phyloP scores from a whole-genome alignment of 768 basidiomycete species.

The Polyporus arcularius region DNA sequence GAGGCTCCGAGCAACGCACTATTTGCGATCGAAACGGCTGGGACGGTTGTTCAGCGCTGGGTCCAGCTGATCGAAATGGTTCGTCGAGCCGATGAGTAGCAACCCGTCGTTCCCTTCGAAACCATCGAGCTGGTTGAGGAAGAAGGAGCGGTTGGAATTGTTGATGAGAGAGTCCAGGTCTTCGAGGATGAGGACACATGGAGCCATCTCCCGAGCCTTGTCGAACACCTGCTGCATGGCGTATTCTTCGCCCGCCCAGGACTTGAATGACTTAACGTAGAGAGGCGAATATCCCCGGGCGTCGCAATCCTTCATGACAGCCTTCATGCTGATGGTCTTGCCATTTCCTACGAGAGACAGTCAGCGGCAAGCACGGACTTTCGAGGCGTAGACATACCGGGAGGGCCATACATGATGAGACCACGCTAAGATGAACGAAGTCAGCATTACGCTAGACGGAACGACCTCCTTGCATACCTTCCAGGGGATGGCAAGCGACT shows the following conservation, averaged over 20 bases:
- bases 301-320: constrained; percentile 74
- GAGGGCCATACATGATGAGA: constrained; percentile 82
- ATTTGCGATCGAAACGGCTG: constrained; percentile 86
- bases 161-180: constrained; percentile 81
- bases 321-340: constrained; percentile 81
- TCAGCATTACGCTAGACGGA: background rate
- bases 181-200: constrained; percentile 66
- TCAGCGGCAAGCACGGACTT: background rate
- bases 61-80: constrained; percentile 81
- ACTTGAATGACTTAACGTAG: constrained; percentile 81
- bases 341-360: constrained; percentile 61
- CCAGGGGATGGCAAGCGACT: constrained; percentile 78
- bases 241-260: constrained; percentile 63
- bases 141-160: constrained; percentile 78
- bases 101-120: constrained; percentile 79
- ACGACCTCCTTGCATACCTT: constrained; percentile 47
- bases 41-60: constrained; percentile 76
- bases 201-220: constrained; percentile 70
- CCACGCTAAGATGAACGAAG: constrained; percentile 53
- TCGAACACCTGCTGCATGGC: constrained; percentile 69
- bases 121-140: constrained; percentile 86
- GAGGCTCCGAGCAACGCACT: constrained; percentile 45
- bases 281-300: constrained; percentile 66
- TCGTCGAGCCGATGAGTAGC: constrained; percentile 78
- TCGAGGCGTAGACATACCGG: constrained; percentile 42